Percentiles rank a stretch among this genome's conserved stretches.
Evolutionary conservation across 1,284 basidiomycete species (phyloP).

Genomic region (Boletellus deceptivus): DNA sequence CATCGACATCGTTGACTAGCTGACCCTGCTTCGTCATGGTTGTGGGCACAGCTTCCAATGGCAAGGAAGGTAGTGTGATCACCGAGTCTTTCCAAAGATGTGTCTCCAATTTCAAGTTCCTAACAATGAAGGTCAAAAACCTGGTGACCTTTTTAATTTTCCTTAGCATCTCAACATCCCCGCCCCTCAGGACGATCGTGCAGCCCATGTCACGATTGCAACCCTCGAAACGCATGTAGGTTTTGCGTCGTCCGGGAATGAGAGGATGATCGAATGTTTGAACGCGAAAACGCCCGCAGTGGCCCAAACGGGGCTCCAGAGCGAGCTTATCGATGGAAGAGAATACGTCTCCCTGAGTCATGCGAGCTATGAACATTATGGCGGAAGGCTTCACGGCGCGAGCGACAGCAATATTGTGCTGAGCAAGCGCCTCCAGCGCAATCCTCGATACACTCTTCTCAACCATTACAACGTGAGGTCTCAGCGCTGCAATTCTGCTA

Average conservation of each 20-base stretch:
- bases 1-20: slow-evolving; percentile 9
- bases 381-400: slow-evolving; percentile 87
- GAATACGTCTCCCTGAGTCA: slow-evolving; percentile 94
- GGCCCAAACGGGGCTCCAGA: slow-evolving; percentile 86
- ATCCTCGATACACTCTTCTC: slow-evolving; percentile 91
- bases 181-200: slow-evolving; percentile 92
- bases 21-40: slow-evolving; percentile 25
- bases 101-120: slow-evolving; percentile 91
- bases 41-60: slow-evolving; percentile 60
- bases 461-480: slow-evolving; percentile 92
- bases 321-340: slow-evolving; percentile 95
- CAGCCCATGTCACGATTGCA: slow-evolving; percentile 91
- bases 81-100: slow-evolving; percentile 94
- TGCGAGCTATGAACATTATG: slow-evolving; percentile 84
- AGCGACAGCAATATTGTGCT: slow-evolving; percentile 89
- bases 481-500: slow-evolving; percentile 83
- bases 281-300: slow-evolving; percentile 85
- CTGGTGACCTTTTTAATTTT: slow-evolving; percentile 91
- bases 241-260: slow-evolving; percentile 90
- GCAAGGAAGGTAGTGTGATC: slow-evolving; percentile 72
- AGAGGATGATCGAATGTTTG: slow-evolving; percentile 94
- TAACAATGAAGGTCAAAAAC: slow-evolving; percentile 88
- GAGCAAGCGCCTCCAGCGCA: slow-evolving; percentile 87
- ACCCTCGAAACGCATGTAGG: slow-evolving; percentile 97
- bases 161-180: slow-evolving; percentile 72